phyloP scores from a whole-genome alignment of 768 basidiomycete genomes.

The Trametes cingulata region DNA sequence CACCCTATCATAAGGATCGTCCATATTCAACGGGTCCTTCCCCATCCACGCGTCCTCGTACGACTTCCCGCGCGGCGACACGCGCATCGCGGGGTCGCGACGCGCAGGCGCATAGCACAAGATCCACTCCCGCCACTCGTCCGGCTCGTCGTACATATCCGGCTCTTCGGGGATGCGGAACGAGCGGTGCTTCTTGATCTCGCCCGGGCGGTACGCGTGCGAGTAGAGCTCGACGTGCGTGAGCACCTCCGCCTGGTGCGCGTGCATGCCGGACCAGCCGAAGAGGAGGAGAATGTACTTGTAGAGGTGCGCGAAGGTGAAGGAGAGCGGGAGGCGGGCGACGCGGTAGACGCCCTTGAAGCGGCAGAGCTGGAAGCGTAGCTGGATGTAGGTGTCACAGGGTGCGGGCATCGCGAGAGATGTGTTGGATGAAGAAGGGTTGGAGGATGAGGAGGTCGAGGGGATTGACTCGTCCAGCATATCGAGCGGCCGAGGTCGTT shows the following conservation, averaged over 20 bases:
- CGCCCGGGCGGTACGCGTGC: slow-evolving; percentile 25
- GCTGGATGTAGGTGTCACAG: slow-evolving; percentile 27
- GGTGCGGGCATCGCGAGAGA: not conserved
- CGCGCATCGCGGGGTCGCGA: not conserved
- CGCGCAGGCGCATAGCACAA: slow-evolving; percentile 1
- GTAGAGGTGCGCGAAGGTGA: slow-evolving; percentile 35
- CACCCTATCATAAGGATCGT: not conserved
- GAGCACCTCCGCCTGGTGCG: slow-evolving; percentile 18
- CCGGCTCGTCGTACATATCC: slow-evolving; percentile 22
- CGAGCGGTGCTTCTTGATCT: slow-evolving; percentile 18
- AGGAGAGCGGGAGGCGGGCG: slow-evolving; percentile 29
- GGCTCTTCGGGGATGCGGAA: slow-evolving; percentile 11
- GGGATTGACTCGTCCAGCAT: not conserved
- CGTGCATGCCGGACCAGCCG: slow-evolving; percentile 32
- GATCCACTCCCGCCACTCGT: slow-evolving; percentile 11
- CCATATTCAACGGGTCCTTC: not conserved
- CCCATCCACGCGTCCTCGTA: not conserved
- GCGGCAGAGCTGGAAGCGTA: slow-evolving; percentile 31
- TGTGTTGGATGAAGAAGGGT: not conserved
- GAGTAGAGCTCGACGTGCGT: slow-evolving; percentile 27
- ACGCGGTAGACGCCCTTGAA: slow-evolving; percentile 29
- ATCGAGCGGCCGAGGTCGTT: not conserved
- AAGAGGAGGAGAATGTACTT: slow-evolving; percentile 33
- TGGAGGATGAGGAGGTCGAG: not conserved
- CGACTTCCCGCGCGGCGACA: not conserved